Base-by-base conservation (phyloP, 768 basidiomycete genomes). In the Polyporus arcularius region DNA sequence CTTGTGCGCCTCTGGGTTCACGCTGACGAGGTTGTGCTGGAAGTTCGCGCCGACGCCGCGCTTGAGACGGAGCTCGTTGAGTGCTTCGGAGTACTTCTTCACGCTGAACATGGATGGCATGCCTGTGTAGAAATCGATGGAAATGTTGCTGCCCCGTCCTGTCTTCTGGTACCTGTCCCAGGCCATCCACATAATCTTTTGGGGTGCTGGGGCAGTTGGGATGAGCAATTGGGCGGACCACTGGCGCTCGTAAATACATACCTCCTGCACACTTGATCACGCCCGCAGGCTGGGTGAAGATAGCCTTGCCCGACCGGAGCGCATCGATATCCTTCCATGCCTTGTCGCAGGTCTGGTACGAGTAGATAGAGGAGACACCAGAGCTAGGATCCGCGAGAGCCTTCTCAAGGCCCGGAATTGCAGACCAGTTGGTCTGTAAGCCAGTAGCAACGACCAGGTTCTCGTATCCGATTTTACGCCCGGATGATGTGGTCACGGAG, bases 141-240 rank as follows among this genome's bases (percentile, higher is more conserved):
- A 79, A 66, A 90, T 80, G 50, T 82, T 79, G 51, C 81, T 78
- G 15, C 76, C 71, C 18, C 89, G 82, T 3, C 80, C 79, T 10
- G 89, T 89, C 69, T 73, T 79, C 58, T 81, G 80, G 72, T 82
- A 93, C 50, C 86, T 79, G 70, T 95, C 92, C 91, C 92, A 94
- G 48, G 92, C 90, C 90, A 94, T 93, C 93, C 94, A 96, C 91
- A 96, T 94, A 55, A 95, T 90, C 75, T 96, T 94, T 71, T 94
- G 91, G 18, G 91, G 90, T 15, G 88, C 90, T 91, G 65, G 43
- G 41, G n/a, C 26, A 48, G 7, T 11, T 11, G 8, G 28, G 46
- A 48, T 18, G 30, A 3, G 40, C 28, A 18, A 35, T 35, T n/a
- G 58, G 31, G 4, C 35, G 49, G 41, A 26, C 21, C 21, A 26